Base-by-base conservation (phyloP, 75 land plant genomes). In the Ceratopteris richardii region DNA sequence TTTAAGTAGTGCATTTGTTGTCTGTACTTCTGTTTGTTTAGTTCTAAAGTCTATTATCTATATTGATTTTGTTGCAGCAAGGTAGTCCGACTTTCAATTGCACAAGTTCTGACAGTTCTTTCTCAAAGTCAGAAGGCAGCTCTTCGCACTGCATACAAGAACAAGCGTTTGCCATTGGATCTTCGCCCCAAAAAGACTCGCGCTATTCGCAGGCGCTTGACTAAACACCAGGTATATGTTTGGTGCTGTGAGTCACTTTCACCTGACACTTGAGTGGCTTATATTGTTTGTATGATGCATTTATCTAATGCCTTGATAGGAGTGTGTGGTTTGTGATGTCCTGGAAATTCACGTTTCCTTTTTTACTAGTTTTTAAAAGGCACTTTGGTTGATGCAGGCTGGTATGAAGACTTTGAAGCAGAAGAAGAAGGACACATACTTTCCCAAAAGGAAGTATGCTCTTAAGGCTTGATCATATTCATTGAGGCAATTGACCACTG, bases 21-120 rank as follows among this genome's bases (percentile, higher is more conserved):
- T n/a, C n/a, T n/a, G n/a, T n/a, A n/a, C n/a, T n/a, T n/a, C n/a
- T n/a, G n/a, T n/a, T n/a, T n/a, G n/a, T n/a, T n/a, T n/a, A n/a
- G n/a, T n/a, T n/a, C n/a, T n/a, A n/a, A n/a, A n/a, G n/a, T n/a
- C n/a, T n/a, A n/a, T n/a, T n/a, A n/a, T n/a, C n/a, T n/a, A n/a
- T n/a, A n/a, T n/a, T n/a, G n/a, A n/a, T n/a, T n/a, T 51, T 10
- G 10, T 51, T 69, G 29, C 71, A 66, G 71, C 70, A 75, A 79
- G 74, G 81, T 79, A 36, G 79, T 75, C 46, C 69, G 79, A 74
- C 54, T 56, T 25, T 75, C 81, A 11, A 79, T 70, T 28, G 70
- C 80, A 7, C 66, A 66, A 56, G 79, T 79, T 20, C 51, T 79
- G 68, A 79, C 81, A 9, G 69, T 79, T 33, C 64, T 79, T 21